Evolutionary conservation across 2,329 filamentous ascomycete genomes (phyloP).

Genomic region (Aureobasidium sp.): DNA sequence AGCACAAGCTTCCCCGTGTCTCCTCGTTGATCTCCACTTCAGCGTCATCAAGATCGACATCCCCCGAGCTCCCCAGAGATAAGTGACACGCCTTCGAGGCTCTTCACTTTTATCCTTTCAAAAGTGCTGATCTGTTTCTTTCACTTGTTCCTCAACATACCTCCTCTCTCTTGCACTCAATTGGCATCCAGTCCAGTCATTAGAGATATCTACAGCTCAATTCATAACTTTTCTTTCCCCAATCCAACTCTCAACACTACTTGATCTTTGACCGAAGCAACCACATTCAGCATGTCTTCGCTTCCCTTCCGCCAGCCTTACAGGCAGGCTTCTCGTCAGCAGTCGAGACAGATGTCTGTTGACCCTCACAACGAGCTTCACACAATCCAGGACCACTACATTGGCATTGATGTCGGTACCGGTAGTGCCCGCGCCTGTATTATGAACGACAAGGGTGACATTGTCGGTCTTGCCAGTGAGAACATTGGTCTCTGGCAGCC

Average conservation of each 20-base stretch:
- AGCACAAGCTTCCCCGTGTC: neutral
- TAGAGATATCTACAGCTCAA: neutral
- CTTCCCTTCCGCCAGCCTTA: conserved; percentile 20
- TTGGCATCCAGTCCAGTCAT: neutral
- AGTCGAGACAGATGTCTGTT: conserved; percentile 39
- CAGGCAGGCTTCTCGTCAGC: conserved; percentile 27
- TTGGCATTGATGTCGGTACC: conserved; percentile 94
- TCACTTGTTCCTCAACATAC: neutral
- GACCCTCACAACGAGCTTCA: conserved; percentile 49
- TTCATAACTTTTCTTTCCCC: neutral
- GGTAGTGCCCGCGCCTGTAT: conserved; percentile 93
- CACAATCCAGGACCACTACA: conserved; percentile 52
- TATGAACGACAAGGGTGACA: conserved; percentile 85
- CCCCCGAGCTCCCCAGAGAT: neutral
- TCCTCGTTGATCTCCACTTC: conserved; percentile 3
- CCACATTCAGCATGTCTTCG: conserved; percentile 12
- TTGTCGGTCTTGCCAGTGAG: conserved; percentile 52
- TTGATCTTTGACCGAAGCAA: neutral
- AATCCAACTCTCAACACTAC: neutral
- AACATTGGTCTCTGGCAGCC: conserved; percentile 47
- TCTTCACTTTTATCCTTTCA: neutral
- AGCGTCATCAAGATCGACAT: neutral
- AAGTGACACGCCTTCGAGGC: neutral
- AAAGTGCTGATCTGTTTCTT: neutral
- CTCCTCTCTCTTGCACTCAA: neutral